These are phyloP conservation scores for Trametes punicea DNA, from an alignment of 768 basidiomycete genomes.

Conservation along the genomic window DNA sequence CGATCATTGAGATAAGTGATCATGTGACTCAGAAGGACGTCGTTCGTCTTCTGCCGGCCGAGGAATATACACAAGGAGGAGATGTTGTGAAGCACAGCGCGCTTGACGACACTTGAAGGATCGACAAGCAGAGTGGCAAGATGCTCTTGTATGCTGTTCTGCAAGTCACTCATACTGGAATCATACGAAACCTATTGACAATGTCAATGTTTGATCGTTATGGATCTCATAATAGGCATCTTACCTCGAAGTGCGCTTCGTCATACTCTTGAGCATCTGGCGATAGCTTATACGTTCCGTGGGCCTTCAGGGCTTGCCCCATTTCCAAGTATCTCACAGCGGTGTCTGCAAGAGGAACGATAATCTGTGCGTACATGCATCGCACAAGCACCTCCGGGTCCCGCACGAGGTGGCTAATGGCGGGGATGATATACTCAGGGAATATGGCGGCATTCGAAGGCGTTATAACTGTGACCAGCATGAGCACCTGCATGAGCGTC, in stretches of 20 bases:
- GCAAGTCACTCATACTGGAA: slow-evolving; percentile 79
- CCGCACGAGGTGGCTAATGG: slow-evolving; percentile 74
- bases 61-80: slow-evolving; percentile 91
- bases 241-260: slow-evolving; percentile 76
- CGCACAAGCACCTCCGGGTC: slow-evolving; percentile 86
- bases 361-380: slow-evolving; percentile 77
- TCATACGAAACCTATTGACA: slow-evolving; percentile 81
- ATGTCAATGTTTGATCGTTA: neutral
- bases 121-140: slow-evolving; percentile 86
- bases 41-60: slow-evolving; percentile 89
- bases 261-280: slow-evolving; percentile 71
- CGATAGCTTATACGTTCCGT: slow-evolving; percentile 65
- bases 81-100: slow-evolving; percentile 84
- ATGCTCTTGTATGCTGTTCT: slow-evolving; percentile 82
- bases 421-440: slow-evolving; percentile 93
- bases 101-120: slow-evolving; percentile 83
- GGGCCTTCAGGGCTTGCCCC: slow-evolving; percentile 85
- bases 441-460: slow-evolving; percentile 69
- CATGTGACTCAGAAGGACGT: slow-evolving; percentile 88
- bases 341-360: slow-evolving; percentile 81
- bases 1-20: slow-evolving; percentile 83
- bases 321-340: slow-evolving; percentile 90
- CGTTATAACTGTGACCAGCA: slow-evolving; percentile 69
- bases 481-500: slow-evolving; percentile 72
- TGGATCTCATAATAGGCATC: slow-evolving; percentile 7